A percentile compares a stretch with the other conserved stretches of the same genome.
Evolutionary conservation across 352 stramenopile species (phyloP).

Genomic region (Plasmopara muralis): DNA sequence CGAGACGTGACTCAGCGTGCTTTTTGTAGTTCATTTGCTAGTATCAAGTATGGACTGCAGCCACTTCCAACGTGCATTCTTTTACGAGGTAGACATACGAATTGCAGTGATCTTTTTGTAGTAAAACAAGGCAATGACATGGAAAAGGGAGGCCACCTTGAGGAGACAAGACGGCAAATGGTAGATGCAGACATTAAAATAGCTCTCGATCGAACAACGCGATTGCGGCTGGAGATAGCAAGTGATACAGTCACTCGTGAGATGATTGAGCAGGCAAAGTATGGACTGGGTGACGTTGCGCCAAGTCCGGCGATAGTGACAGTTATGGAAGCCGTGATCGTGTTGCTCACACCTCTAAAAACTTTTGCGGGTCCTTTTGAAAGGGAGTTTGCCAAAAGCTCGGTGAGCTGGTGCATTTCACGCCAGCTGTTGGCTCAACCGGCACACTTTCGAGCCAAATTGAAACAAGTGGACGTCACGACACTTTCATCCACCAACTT

Average conservation of each 20-base stretch:
- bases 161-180: slow-evolving; percentile 22
- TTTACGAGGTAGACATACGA: slow-evolving; percentile 41
- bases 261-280: slow-evolving; percentile 14
- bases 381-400: slow-evolving; percentile 24
- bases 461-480: slow-evolving; percentile 36
- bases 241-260: slow-evolving; percentile 11
- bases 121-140: slow-evolving; percentile 12
- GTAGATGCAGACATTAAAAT: slow-evolving; percentile 41
- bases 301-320: slow-evolving; percentile 37
- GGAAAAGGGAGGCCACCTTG: slow-evolving; percentile 11
- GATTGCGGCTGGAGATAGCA: slow-evolving; percentile 16
- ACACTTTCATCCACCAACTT: slow-evolving; percentile 49
- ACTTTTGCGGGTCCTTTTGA: slow-evolving; percentile 49
- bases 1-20: slow-evolving; percentile 45
- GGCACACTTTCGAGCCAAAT: slow-evolving; percentile 38
- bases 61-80: slow-evolving; percentile 61
- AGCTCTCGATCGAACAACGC: slow-evolving; percentile 34
- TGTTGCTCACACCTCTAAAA: slow-evolving; percentile 66
- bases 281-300: not conserved
- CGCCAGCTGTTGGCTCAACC: slow-evolving; percentile 44
- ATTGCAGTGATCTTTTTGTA: slow-evolving; percentile 30
- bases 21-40: slow-evolving; percentile 55
- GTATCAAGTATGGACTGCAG: slow-evolving; percentile 57
- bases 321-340: slow-evolving; percentile 74
- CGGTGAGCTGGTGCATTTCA: slow-evolving; percentile 67